phyloP scores from a whole-genome alignment of 129 eudicot genomes.

The Chrysanthemum makinoi region DNA sequence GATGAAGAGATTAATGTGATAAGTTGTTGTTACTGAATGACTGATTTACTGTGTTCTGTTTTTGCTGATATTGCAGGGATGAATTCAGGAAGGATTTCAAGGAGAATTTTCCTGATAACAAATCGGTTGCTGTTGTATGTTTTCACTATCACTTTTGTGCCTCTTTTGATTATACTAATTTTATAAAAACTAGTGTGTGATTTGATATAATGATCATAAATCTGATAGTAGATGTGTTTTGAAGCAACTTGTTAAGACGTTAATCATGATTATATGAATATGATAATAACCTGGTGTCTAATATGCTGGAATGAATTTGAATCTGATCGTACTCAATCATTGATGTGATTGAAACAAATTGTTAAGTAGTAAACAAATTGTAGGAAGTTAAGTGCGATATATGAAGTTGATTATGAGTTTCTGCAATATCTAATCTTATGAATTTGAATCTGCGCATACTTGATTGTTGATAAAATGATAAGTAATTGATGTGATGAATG shows the following conservation, averaged over 20 bases:
- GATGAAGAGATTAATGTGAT: conserved; percentile 11
- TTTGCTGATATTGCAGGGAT: conserved; percentile 30
- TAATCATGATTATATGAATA: no score
- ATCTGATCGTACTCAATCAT: no score
- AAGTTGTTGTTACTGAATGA: conserved; percentile 1
- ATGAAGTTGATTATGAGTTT: no score
- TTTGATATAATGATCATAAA: not conserved
- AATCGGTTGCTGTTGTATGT: conserved; percentile 34
- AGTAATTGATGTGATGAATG: no score
- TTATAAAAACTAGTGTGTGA: not conserved
- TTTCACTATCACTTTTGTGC: not conserved
- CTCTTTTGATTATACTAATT: not conserved
- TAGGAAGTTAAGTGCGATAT: no score
- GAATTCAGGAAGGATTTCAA: conserved; percentile 46
- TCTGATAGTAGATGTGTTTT: not conserved
- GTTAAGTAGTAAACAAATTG: no score
- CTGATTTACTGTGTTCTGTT: not conserved
- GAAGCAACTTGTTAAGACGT: conserved; percentile 4
- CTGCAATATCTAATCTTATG: no score
- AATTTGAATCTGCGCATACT: no score
- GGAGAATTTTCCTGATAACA: conserved; percentile 51
- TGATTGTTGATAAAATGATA: no score
- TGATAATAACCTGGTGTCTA: no score
- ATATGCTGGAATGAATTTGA: no score
- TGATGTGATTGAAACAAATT: no score